These are phyloP conservation scores for Xylaria digitata DNA, from an alignment of 2,329 filamentous ascomycete species.

Conservation along the genomic window DNA sequence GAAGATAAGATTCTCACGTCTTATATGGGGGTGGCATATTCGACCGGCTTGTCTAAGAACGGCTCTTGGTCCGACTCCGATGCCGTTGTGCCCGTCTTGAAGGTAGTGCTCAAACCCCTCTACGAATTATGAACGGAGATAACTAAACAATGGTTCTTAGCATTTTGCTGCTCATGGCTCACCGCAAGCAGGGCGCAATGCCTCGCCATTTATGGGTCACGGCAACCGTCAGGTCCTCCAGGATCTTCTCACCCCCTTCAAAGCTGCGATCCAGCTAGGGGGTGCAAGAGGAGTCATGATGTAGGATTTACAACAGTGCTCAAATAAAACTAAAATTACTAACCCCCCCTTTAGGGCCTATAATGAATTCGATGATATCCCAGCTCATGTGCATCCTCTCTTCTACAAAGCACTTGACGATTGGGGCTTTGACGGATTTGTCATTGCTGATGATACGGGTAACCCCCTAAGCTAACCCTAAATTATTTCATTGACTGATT, in stretches of 20 bases:
- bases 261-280: constrained; percentile 56
- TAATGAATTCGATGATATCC: constrained; percentile 56
- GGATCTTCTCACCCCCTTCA: constrained; percentile 57
- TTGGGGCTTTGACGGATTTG: constrained; percentile 56
- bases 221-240: constrained; percentile 57
- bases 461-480: background rate
- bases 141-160: constrained; percentile 31
- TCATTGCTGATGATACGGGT: constrained; percentile 57
- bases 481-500: constrained; percentile 25
- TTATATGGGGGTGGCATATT: constrained; percentile 58
- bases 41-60: constrained; percentile 58
- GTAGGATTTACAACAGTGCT: constrained; percentile 39
- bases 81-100: constrained; percentile 58
- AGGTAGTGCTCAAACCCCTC: constrained; percentile 44
- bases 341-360: constrained; percentile 49
- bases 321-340: background rate
- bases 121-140: background rate
- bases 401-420: constrained; percentile 53
- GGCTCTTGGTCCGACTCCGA: constrained; percentile 56
- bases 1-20: constrained; percentile 59
- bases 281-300: constrained; percentile 59
- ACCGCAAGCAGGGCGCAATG: constrained; percentile 57
- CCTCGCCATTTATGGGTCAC: constrained; percentile 57
- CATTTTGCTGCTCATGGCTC: constrained; percentile 59
- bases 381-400: constrained; percentile 54